A percentile compares a stretch with the other conserved stretches of the same genome.
Conservation (phyloP, 139 green algal genomes). For the Chlorella sp. region DNA sequence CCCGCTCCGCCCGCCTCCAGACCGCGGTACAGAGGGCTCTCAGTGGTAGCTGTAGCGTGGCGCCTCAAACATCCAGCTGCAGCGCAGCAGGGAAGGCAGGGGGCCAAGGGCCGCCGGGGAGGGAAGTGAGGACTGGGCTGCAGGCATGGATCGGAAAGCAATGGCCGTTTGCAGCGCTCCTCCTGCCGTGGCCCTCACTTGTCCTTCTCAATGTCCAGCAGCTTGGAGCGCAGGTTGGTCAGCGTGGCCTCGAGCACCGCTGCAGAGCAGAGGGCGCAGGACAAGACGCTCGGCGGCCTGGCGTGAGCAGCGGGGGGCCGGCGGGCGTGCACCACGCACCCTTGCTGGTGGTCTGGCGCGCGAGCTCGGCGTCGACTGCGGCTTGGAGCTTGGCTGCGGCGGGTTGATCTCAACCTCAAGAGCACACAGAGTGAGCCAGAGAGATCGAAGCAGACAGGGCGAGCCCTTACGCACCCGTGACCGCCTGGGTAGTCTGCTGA, state of each 20-base stretch:
- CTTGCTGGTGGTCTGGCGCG: too few species aligned
- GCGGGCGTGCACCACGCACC: too few species aligned
- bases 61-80: slow-evolving; percentile 73
- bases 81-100: neutral
- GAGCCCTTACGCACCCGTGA: neutral
- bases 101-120: neutral
- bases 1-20: too few species aligned
- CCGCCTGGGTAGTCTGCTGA: neutral
- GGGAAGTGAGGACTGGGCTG: neutral
- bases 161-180: neutral
- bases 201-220: slow-evolving; percentile 37
- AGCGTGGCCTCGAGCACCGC: slow-evolving; percentile 30
- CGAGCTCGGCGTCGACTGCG: too few species aligned
- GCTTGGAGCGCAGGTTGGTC: slow-evolving; percentile 32
- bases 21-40: too few species aligned
- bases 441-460: too few species aligned
- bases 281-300: neutral
- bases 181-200: slow-evolving; percentile 12
- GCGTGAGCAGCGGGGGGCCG: too few species aligned
- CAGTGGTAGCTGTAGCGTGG: slow-evolving; percentile 53
- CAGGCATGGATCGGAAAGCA: neutral
- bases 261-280: neutral
- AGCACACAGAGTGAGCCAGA: too few species aligned
- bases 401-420: too few species aligned
- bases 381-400: too few species aligned